These are phyloP conservation scores for Mortierella hygrophila DNA, from an alignment of 192 early-diverging fungal genomes.

Conservation along the genomic window DNA sequence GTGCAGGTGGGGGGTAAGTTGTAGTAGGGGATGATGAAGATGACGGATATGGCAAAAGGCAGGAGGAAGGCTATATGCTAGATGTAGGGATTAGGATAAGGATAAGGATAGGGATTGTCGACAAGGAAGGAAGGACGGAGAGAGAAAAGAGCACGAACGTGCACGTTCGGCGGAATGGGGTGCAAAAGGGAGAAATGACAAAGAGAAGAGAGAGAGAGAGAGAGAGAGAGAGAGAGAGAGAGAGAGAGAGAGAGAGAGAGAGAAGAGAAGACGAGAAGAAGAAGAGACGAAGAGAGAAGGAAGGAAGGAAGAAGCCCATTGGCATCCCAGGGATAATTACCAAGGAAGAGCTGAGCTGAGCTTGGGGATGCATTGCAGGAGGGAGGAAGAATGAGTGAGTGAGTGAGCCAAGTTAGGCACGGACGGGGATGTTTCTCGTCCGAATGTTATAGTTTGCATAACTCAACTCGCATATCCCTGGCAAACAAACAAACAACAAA, in stretches of 20 bases:
- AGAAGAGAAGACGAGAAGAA: not conserved
- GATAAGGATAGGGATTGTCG: not conserved
- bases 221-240: not conserved
- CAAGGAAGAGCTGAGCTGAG: no score
- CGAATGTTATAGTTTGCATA: no score
- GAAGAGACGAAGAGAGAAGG: no score
- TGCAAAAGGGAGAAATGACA: not conserved
- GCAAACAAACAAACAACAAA: no score
- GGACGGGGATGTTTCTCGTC: no score
- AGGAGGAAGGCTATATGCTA: not conserved
- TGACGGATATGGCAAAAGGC: not conserved
- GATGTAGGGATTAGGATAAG: not conserved
- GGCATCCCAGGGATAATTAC: no score
- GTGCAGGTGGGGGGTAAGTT: not conserved
- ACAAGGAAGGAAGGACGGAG: not conserved
- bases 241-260: not conserved
- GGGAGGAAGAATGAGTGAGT: no score
- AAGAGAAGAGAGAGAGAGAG: not conserved
- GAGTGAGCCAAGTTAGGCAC: no score
- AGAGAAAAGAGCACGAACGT: not conserved
- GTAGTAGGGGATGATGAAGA: not conserved
- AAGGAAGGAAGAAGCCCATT: not conserved
- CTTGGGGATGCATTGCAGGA: no score
- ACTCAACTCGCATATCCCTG: no score
- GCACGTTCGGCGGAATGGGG: slow-evolving; percentile 7